Conservation (phyloP, 768 basidiomycete species). For the Arthromyces matolae region DNA sequence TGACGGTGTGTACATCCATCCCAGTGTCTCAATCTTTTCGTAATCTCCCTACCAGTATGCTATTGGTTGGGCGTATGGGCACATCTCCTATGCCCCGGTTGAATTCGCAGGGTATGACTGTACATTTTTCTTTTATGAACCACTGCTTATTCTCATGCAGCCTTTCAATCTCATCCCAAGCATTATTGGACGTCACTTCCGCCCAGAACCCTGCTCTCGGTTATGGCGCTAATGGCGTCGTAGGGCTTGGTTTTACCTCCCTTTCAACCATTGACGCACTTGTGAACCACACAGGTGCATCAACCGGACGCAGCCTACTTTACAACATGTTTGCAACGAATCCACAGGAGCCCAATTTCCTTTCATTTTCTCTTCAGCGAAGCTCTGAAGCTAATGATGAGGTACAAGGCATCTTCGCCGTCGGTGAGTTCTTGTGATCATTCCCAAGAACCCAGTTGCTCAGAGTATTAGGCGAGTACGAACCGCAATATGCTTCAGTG, state of each 20-base stretch:
- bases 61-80: slow-evolving; percentile 73
- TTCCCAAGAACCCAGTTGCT: neutral
- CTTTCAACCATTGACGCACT: slow-evolving; percentile 68
- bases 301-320: slow-evolving; percentile 64
- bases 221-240: slow-evolving; percentile 69
- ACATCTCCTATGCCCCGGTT: slow-evolving; percentile 57
- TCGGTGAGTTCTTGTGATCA: slow-evolving; percentile 44
- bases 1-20: slow-evolving; percentile 47
- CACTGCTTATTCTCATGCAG: slow-evolving; percentile 30
- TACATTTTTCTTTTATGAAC: neutral
- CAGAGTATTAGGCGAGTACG: slow-evolving; percentile 54
- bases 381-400: slow-evolving; percentile 48
- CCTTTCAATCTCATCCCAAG: slow-evolving; percentile 63
- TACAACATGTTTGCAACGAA: slow-evolving; percentile 74
- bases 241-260: slow-evolving; percentile 74
- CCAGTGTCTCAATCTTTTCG: slow-evolving; percentile 3
- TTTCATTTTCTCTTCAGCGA: slow-evolving; percentile 72
- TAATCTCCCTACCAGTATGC: slow-evolving; percentile 53
- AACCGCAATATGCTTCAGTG: slow-evolving; percentile 58
- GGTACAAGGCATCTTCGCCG: slow-evolving; percentile 65
- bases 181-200: slow-evolving; percentile 57
- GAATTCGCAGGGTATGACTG: slow-evolving; percentile 64
- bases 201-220: slow-evolving; percentile 72
- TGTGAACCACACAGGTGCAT: slow-evolving; percentile 53
- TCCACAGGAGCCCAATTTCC: slow-evolving; percentile 71